Evolutionary conservation across 1,284 basidiomycete genomes (phyloP), one percentile per base, ranked within the genome.

Genomic region (Leccinum huronense): DNA sequence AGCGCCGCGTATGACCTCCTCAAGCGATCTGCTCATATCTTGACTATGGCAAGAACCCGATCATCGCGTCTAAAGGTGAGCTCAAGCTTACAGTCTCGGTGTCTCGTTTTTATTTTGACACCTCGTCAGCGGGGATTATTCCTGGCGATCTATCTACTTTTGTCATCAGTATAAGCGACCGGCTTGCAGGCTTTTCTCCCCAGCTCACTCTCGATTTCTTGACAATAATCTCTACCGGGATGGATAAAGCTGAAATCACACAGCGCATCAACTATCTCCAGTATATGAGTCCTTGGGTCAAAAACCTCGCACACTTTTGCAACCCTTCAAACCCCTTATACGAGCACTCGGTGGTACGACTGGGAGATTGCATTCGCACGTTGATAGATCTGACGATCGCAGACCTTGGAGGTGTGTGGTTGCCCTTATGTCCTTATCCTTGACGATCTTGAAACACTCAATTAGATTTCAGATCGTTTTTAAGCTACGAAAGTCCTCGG

Each of bases 161-260:
- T 66, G 83, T 89, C 16, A 75, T 80, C 13, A 81, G 83, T 63
- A 76, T 95, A 48, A 94, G 91, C 74, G 87, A 89, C 66, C 84
- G 83, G 42, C 79, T 96, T 9, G 86, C 94, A 0, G 79, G 79
- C 2, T 88, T 89, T 69, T 86, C 86, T 8, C 92, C 94, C 11
- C 86, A 93, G 36, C 79, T 95, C 55, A 95, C 94, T 0, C 80
- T 96, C 19, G 93, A 95, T 75, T 93, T 96, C 77, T 80, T 96
- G 62, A 86, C 87, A 23, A 94, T 95, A 77, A 90, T 95, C 58
- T 86, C 86, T 33, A 81, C 84, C 5, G 82, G 84, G 30, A 84
- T 91, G 75, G 83, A 86, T 63, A 86, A 86, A 72, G 75, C 80
- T 5, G 75, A 75, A 2, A 66, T 73, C 30, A 77, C 83, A 1